Percentiles rank a stretch among this genome's conserved stretches.
Evolutionary conservation across 2,329 filamentous ascomycete species (phyloP).

Genomic region (Didymella pinodella): DNA sequence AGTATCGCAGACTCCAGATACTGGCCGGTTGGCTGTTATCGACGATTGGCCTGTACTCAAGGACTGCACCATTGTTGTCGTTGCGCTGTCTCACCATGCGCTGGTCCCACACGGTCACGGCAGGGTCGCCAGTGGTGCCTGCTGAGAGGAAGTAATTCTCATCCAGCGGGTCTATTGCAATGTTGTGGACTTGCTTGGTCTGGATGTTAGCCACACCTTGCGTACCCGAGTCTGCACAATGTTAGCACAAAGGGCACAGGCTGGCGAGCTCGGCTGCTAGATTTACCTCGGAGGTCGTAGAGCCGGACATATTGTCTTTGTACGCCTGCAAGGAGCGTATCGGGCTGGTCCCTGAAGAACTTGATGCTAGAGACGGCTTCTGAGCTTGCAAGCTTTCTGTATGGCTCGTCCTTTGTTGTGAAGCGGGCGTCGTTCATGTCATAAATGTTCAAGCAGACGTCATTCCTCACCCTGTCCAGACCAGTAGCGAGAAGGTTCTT

Average conservation of each 20-base stretch:
- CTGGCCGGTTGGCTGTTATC: constrained; percentile 58
- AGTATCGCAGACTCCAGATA: constrained; percentile 70
- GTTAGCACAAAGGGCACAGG: constrained; percentile 22
- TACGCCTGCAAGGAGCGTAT: constrained; percentile 77
- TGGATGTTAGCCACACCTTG: constrained; percentile 59
- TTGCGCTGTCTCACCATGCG: constrained; percentile 57
- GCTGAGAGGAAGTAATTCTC: constrained; percentile 87
- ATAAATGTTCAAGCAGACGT: constrained; percentile 83
- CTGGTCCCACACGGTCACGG: constrained; percentile 80
- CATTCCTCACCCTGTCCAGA: constrained; percentile 80
- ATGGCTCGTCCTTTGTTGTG: constrained; percentile 61
- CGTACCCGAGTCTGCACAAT: constrained; percentile 48
- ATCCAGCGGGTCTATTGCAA: constrained; percentile 80
- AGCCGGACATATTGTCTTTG: constrained; percentile 77
- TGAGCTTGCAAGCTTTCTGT: constrained; percentile 64
- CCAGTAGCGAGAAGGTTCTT: constrained; percentile 77
- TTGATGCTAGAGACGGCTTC: constrained; percentile 83
- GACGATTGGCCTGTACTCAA: constrained; percentile 66
- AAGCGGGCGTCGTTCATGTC: constrained; percentile 70
- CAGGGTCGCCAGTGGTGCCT: constrained; percentile 73
- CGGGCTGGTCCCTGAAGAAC: constrained; percentile 80
- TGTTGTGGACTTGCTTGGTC: constrained; percentile 69
- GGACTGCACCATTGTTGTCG: constrained; percentile 60
- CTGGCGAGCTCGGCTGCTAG: background rate
- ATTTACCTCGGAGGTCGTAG: constrained; percentile 77